Percentiles rank a stretch among this genome's conserved stretches.
Conservation (phyloP, 2,329 filamentous ascomycete genomes). For the Diaporthe sp. region DNA sequence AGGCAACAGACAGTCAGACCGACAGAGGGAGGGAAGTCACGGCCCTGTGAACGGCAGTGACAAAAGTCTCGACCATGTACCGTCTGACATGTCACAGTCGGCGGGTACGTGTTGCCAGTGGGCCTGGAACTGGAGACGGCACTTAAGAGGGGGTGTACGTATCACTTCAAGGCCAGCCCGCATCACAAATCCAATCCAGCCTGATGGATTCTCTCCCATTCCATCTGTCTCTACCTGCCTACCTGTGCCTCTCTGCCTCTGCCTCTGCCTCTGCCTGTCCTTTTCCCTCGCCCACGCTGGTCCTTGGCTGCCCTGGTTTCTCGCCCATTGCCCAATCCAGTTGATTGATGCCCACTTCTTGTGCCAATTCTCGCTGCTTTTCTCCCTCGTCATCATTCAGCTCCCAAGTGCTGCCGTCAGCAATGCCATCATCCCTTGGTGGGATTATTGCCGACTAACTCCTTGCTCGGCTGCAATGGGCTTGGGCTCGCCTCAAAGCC, state of each 20-base stretch:
- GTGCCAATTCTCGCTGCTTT: neutral
- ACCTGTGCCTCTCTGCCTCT: conserved; percentile 6
- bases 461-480: conserved; percentile 1
- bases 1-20: neutral
- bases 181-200: conserved; percentile 26
- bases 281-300: neutral
- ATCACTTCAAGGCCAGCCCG: conserved; percentile 5
- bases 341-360: conserved; percentile 3
- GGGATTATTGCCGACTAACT: conserved; percentile 27
- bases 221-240: conserved; percentile 15
- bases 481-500: neutral
- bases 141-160: conserved; percentile 5
- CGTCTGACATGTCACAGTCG: conserved; percentile 10
- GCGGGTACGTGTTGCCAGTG: conserved; percentile 3
- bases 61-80: conserved; percentile 21
- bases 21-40: neutral
- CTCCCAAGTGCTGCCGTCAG: conserved; percentile 24
- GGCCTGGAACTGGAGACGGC: neutral
- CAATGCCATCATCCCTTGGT: neutral
- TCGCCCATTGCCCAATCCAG: conserved; percentile 9
- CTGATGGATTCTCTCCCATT: conserved; percentile 18
- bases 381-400: neutral
- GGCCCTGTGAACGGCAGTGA: neutral
- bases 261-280: neutral
- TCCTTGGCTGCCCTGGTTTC: neutral